These are phyloP conservation scores for Salvia sclarea DNA, from an alignment of 305 asterid species.

Conservation along the genomic window DNA sequence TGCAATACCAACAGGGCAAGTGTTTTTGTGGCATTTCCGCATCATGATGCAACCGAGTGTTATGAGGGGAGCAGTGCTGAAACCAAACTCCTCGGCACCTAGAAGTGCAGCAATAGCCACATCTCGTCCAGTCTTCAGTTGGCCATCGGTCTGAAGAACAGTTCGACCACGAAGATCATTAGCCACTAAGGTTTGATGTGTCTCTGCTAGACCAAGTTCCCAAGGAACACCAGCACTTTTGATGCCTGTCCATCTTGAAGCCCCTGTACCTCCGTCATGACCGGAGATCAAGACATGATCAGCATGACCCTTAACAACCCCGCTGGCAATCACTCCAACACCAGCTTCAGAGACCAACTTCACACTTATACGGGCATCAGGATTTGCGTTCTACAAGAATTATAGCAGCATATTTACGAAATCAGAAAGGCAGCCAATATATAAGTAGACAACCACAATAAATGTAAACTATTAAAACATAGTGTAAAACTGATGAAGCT, in stretches of 20 bases:
- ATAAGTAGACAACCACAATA: background rate
- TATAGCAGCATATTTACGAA: constrained; percentile 8
- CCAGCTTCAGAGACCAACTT: constrained; percentile 99
- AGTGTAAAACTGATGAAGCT: background rate
- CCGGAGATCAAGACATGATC: constrained; percentile 98
- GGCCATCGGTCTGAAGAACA: constrained; percentile 94
- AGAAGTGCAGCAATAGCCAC: constrained; percentile 98
- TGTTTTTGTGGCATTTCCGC: constrained; percentile 99
- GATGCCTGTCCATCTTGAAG: constrained; percentile 99
- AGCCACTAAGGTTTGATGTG: constrained; percentile 98
- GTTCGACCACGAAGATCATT: constrained; percentile 99
- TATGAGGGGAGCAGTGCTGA: constrained; percentile 98
- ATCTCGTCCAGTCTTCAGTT: constrained; percentile 96
- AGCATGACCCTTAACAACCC: constrained; percentile 99
- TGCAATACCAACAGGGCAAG: constrained; percentile 99
- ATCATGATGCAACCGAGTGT: constrained; percentile 99
- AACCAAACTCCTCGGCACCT: constrained; percentile 99
- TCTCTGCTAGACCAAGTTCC: constrained; percentile 99
- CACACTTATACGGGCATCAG: constrained; percentile 95
- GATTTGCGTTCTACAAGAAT: constrained; percentile 80
- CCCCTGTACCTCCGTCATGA: constrained; percentile 99
- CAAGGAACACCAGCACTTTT: constrained; percentile 99
- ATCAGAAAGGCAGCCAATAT: background rate
- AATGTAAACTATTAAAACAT: background rate
- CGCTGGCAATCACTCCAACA: constrained; percentile 98